Percentiles rank a stretch among this genome's conserved stretches.
These are phyloP conservation scores for Furcasterigmium furcatum DNA, from an alignment of 2,329 filamentous ascomycete genomes.

Conservation along the genomic window DNA sequence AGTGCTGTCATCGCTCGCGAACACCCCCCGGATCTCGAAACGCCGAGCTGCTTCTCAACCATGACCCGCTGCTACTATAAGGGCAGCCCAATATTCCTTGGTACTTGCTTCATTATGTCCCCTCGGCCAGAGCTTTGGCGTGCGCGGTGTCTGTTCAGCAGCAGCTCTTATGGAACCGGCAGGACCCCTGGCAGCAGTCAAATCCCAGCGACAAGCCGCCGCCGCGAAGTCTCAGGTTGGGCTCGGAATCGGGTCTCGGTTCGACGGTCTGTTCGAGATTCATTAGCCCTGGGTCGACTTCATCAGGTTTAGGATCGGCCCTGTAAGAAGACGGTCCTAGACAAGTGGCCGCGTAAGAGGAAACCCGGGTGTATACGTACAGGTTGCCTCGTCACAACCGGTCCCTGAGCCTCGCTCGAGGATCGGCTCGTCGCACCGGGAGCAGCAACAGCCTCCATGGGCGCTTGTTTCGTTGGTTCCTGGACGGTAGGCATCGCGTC, in stretches of 20 bases:
- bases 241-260: constrained; percentile 18
- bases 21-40: too few relatives aligned
- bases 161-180: constrained; percentile 24
- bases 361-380: neutral
- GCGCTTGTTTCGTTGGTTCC: constrained; percentile 2
- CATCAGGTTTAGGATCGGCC: too few relatives aligned
- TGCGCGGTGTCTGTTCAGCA: constrained; percentile 14
- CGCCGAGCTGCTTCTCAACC: too few relatives aligned
- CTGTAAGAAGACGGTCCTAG: too few relatives aligned
- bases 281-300: too few relatives aligned
- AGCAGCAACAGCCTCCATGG: constrained; percentile 1
- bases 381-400: neutral
- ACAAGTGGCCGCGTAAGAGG: too few relatives aligned
- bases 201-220: constrained; percentile 21
- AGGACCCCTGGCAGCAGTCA: constrained; percentile 22
- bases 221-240: constrained; percentile 19
- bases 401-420: neutral
- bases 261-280: constrained; percentile 13
- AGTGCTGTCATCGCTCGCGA: too few relatives aligned
- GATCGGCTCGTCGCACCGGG: neutral
- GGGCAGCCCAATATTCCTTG: too few relatives aligned
- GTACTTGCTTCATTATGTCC: too few relatives aligned
- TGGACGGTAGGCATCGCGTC: neutral
- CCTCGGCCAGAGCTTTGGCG: neutral
- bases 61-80: too few relatives aligned